Base-by-base conservation (phyloP, 768 basidiomycete species). In the Ramaria sp. region DNA sequence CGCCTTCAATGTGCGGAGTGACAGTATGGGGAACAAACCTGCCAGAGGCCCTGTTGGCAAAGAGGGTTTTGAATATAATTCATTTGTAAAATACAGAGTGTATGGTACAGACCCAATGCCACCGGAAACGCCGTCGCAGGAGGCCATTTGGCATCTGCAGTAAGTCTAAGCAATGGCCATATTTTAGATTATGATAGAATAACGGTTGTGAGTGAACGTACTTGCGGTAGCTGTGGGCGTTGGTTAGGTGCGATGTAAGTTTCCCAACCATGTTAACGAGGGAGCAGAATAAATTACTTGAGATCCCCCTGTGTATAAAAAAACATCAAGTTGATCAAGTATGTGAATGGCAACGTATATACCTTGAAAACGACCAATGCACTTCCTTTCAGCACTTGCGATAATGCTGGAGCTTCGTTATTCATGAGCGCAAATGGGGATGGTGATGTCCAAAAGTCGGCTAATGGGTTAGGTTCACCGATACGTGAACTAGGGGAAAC, bases 1-100 rank as follows among this genome's bases (percentile, higher is more conserved):
- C 0, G 95, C 95, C 69, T 99, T 99, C 74, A 87, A 91, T 0
- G 95, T 98, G 17, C 95, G 79, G 58, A 97, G 71, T 64, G 89
- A 91, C 24, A 97, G 71, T 7, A 96, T 66, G 0, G 88, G 86
- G 71, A 95, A 88, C 9, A 83, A 72, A 1, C 88, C 87, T 0
- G 81, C 80, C 10, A 97, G 70, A 1, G 89, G 88, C 4, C 92
- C 90, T 84, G 62, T 52, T 30, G 17, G 45, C 24, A 54, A 37
- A 13, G 33, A 37, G 34, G 10, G 34, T 10, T 37, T 37, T 37
- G 34, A 37, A 13, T 5, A 37, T 37, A 13, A 37, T 7, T 10
- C 31, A 10, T 53, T 11, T 31, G 57, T n/a, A 30, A 53, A 27
- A n/a, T 11, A 38, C 41, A 27, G 51, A 22, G 20, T 22, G 47